phyloP scores from a whole-genome alignment of 2,329 filamentous ascomycete genomes.

The Coniochaeta hoffmannii region DNA sequence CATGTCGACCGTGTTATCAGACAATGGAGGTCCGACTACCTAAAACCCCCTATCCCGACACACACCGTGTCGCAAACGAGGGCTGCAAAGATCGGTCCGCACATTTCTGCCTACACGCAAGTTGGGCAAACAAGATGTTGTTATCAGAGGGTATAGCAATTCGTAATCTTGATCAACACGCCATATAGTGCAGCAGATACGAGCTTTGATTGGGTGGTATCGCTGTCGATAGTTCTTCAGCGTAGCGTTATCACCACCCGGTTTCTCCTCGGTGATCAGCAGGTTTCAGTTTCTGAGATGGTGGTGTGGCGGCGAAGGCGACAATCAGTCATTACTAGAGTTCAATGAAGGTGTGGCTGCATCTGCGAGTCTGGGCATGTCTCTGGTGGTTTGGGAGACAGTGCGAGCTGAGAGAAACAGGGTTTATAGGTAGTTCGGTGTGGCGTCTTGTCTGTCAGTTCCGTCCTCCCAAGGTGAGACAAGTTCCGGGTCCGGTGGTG shows the following conservation, averaged over 20 bases:
- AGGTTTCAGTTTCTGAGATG: background rate
- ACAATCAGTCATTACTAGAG: background rate
- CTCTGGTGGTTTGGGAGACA: background rate
- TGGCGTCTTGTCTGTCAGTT: background rate
- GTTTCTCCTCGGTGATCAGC: background rate
- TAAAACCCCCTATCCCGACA: too few species aligned
- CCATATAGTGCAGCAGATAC: background rate
- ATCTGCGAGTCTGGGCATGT: background rate
- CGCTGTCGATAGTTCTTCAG: background rate
- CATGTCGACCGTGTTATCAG: too few species aligned
- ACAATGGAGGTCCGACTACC: too few species aligned
- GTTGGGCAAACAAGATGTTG: background rate
- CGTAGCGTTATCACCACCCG: background rate
- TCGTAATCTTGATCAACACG: background rate
- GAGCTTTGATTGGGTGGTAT: background rate
- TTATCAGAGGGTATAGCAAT: background rate
- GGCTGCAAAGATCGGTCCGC: background rate
- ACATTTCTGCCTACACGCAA: background rate
- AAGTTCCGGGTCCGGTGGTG: background rate
- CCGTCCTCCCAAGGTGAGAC: background rate
- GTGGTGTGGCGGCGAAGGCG: constrained; percentile 1
- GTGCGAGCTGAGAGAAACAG: background rate
- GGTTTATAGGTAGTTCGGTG: background rate
- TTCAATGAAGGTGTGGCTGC: constrained; percentile 1
- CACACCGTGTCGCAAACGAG: background rate